phyloP scores from a whole-genome alignment of 306 rosid species.

The Prunus padus region DNA sequence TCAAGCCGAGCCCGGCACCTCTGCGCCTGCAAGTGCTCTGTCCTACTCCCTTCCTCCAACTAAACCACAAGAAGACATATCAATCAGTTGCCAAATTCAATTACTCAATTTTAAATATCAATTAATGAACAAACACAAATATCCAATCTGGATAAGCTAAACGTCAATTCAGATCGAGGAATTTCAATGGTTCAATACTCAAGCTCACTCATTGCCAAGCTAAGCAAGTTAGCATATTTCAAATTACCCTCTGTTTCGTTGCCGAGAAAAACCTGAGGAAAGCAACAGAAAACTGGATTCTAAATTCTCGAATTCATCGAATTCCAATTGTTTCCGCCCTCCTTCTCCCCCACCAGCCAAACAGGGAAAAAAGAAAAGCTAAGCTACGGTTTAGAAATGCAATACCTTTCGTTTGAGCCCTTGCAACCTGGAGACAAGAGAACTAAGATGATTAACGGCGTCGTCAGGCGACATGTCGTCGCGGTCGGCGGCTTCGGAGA shows the following conservation, averaged over 20 bases:
- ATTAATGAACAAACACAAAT: background rate
- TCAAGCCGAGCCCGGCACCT: constrained; percentile 70
- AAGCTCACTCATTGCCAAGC: constrained; percentile 2
- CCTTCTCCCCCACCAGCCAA: background rate
- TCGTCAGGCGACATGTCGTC: constrained; percentile 49
- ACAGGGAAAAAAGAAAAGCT: constrained; percentile 12
- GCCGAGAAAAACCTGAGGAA: background rate
- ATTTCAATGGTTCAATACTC: background rate
- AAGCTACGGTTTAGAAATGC: constrained; percentile 8
- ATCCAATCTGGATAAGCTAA: background rate
- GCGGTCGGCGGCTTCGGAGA: constrained; percentile 49
- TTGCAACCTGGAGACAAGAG: constrained; percentile 81
- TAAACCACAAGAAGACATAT: constrained; percentile 24
- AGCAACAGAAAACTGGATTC: background rate
- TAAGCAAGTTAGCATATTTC: background rate
- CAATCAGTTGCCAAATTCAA: constrained; percentile 9
- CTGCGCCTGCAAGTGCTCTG: constrained; percentile 84
- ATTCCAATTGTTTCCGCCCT: background rate
- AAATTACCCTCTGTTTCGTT: background rate
- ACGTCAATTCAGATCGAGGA: constrained; percentile 1
- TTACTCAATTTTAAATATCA: background rate
- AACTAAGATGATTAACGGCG: constrained; percentile 72
- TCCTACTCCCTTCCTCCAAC: constrained; percentile 85
- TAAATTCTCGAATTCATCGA: background rate
- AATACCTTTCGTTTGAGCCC: constrained; percentile 86